phyloP scores from a whole-genome alignment of 2,329 filamentous ascomycete genomes.

The Trichoderma sp. region DNA sequence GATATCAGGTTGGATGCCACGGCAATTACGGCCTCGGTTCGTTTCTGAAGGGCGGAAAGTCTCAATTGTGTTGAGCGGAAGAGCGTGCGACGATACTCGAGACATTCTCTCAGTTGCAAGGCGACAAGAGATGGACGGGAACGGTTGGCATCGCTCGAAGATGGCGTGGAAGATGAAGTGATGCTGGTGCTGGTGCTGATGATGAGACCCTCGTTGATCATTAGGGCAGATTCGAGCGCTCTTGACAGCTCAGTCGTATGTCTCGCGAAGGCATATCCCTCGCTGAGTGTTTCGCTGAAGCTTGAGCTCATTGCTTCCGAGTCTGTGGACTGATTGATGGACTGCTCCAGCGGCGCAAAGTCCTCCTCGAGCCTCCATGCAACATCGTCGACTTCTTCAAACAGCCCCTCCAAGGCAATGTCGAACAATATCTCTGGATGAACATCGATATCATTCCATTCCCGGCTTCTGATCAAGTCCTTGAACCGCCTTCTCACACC shows the following conservation, averaged over 20 bases:
- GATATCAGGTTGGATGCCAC: conserved; percentile 44
- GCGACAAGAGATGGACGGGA: conserved; percentile 29
- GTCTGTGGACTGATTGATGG: conserved; percentile 36
- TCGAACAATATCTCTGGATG: conserved; percentile 40
- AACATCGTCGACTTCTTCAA: conserved; percentile 36
- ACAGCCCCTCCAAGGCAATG: conserved; percentile 37
- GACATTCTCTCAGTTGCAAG: conserved; percentile 36
- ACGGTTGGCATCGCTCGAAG: background rate
- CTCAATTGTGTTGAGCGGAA: conserved; percentile 43
- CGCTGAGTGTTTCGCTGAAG: conserved; percentile 36
- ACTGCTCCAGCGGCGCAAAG: conserved; percentile 38
- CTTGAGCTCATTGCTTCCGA: conserved; percentile 12
- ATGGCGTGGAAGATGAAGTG: background rate
- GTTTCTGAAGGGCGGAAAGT: conserved; percentile 40
- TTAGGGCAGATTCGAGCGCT: conserved; percentile 36
- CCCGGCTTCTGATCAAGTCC: conserved; percentile 33
- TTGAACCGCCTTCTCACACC: conserved; percentile 33
- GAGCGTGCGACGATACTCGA: conserved; percentile 40
- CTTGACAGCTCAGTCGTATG: conserved; percentile 39
- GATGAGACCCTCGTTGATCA: conserved; percentile 33
- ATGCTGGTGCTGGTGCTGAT: background rate
- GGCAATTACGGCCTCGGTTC: conserved; percentile 42
- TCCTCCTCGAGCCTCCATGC: conserved; percentile 39
- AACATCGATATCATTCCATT: conserved; percentile 33
- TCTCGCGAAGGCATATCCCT: conserved; percentile 38